Evolutionary conservation across 371 early-diverging fungal species (phyloP), one percentile per base, ranked within the genome.

Genomic region (Umbelopsis sp.): DNA sequence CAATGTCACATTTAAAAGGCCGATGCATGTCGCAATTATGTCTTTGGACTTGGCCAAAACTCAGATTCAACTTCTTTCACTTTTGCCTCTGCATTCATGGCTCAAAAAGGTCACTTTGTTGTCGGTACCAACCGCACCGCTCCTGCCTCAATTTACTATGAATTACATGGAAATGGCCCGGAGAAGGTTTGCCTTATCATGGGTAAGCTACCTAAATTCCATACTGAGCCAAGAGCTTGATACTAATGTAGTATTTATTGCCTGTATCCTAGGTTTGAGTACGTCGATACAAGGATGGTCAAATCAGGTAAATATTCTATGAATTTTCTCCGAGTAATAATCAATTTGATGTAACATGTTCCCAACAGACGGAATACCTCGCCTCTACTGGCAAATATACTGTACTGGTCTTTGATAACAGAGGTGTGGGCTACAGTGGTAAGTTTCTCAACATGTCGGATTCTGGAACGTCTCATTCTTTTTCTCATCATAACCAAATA

Each of bases 361-460:
- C 50, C 25, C 9, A 9, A 22, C 29, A 89, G 83, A 82, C 88
- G 0, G 73, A 86, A 51, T 84, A 80, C 68, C 85, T 93, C 69
- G 86, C 87, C 7, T 41, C 65, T 18, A 81, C 78, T 32, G 84
- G 82, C 44, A 84, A 87, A 37, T 94, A 89, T 74, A 88, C 89
- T 16, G 84, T 91, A 3, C 86, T 92, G 65, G 84, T 93, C 16
- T 91, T 92, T 71, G 95, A 95, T 71, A 93, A 93, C 79, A 78
- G 94, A 66, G 95, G 94, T 32, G 84, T 87, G 65, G 94, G 95
- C 9, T 70, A 75, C 48, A 80, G 84, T 65, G 81, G 82, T 76
- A 77, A n/a, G 63, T 46, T 48, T 6, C 35, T 32, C 35, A 64
- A 16, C 44, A 16, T 29, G 29, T 29, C 0, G 29, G 29, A 3